Conservation (phyloP, 371 early-diverging fungal genomes). For the Mucor indicus region DNA sequence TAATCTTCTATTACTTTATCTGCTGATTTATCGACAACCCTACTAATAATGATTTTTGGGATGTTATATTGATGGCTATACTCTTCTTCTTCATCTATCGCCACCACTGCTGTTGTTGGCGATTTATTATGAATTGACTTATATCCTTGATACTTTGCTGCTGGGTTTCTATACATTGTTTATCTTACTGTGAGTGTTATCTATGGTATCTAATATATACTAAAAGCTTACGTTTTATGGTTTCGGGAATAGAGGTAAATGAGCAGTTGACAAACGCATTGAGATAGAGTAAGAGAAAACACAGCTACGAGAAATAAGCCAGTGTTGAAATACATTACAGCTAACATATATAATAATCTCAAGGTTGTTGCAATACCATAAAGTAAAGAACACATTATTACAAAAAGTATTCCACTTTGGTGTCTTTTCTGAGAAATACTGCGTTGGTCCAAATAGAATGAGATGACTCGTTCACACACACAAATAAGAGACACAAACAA, state of each 20-base stretch:
- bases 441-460: conserved; percentile 18
- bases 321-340: conserved; percentile 39
- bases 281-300: conserved; percentile 21
- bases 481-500: conserved; percentile 26
- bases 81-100: conserved; percentile 1
- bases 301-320: conserved; percentile 30
- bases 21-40: no score
- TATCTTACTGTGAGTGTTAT: no score
- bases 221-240: no score
- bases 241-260: background rate
- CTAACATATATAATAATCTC: conserved; percentile 36
- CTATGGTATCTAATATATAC: no score
- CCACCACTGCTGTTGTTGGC: background rate
- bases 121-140: background rate
- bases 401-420: background rate
- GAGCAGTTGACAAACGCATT: no score
- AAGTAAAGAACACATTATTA: conserved; percentile 11
- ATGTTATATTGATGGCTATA: background rate
- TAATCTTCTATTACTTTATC: no score
- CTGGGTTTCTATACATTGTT: background rate
- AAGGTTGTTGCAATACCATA: conserved; percentile 29
- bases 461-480: conserved; percentile 25
- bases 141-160: background rate
- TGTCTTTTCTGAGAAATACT: background rate
- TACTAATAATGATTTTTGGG: conserved; percentile 4